A percentile compares a stretch with the other conserved stretches of the same genome.
These are phyloP conservation scores for Beauveria australis DNA, from an alignment of 2,329 filamentous ascomycete species.

Conservation along the genomic window DNA sequence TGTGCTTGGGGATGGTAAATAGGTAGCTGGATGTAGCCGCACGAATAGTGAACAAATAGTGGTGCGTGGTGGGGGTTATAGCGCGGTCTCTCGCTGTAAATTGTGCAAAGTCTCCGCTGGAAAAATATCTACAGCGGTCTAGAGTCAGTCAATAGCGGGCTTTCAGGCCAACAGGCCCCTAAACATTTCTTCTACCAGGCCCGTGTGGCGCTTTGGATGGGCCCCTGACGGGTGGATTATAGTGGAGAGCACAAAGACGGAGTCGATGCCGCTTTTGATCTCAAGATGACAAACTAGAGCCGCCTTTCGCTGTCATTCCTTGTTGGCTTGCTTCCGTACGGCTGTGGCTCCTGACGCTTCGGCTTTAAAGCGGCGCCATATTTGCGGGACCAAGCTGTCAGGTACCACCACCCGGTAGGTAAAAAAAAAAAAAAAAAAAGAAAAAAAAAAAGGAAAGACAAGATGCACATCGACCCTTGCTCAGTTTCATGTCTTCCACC, in stretches of 20 bases:
- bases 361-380: background rate
- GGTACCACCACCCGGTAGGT: background rate
- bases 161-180: too few relatives aligned
- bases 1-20: too few relatives aligned
- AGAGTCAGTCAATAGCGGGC: background rate
- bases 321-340: too few relatives aligned
- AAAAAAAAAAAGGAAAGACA: background rate
- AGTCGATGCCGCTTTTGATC: background rate
- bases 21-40: too few relatives aligned
- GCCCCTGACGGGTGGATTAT: background rate
- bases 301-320: too few relatives aligned
- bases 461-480: constrained; percentile 1
- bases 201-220: background rate
- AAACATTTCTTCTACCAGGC: background rate
- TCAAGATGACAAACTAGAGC: background rate
- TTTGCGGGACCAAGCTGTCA: background rate
- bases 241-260: background rate
- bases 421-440: background rate
- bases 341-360: too few relatives aligned
- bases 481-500: constrained; percentile 6
- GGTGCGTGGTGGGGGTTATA: background rate
- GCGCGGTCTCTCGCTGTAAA: background rate
- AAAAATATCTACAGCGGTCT: background rate
- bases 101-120: background rate
- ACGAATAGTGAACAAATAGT: background rate